Evolutionary conservation across 1,284 basidiomycete genomes (phyloP).

Genomic region (Microbotryum silenes-acaulis): DNA sequence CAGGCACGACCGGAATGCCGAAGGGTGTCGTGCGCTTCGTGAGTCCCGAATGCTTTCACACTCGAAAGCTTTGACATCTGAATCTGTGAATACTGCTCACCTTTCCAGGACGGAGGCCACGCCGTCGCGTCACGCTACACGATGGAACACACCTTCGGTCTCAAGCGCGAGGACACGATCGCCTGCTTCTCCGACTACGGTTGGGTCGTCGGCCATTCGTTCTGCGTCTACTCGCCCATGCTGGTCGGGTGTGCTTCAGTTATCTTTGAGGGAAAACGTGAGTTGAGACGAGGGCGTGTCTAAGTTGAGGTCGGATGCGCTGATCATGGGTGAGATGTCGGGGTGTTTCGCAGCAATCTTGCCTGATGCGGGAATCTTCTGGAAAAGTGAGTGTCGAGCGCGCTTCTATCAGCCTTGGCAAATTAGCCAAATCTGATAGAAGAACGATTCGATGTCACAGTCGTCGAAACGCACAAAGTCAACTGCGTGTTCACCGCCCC

Average conservation of each 20-base stretch:
- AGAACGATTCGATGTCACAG: slow-evolving; percentile 8
- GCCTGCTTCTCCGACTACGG: slow-evolving; percentile 30
- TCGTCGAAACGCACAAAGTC: slow-evolving; percentile 13
- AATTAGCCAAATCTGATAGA: no score
- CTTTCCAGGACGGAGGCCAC: slow-evolving; percentile 34
- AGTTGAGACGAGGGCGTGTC: not conserved
- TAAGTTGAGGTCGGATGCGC: not conserved
- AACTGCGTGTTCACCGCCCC: slow-evolving; percentile 20
- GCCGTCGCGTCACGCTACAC: slow-evolving; percentile 34
- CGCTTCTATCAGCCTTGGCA: not conserved
- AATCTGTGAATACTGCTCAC: no score
- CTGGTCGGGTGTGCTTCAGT: slow-evolving; percentile 36
- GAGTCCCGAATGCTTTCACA: not conserved
- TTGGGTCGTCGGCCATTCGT: slow-evolving; percentile 24
- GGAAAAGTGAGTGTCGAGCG: slow-evolving; percentile 24
- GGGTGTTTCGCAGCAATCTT: slow-evolving; percentile 24
- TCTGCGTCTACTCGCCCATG: slow-evolving; percentile 36
- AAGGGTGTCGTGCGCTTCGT: slow-evolving; percentile 34
- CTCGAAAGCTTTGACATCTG: not conserved
- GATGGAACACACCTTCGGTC: slow-evolving; percentile 36
- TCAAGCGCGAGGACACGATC: slow-evolving; percentile 33
- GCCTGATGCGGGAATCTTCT: slow-evolving; percentile 38
- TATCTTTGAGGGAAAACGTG: slow-evolving; percentile 38
- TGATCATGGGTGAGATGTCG: not conserved
- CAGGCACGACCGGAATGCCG: slow-evolving; percentile 36